Percentiles rank a stretch among this genome's conserved stretches.
phyloP scores from a whole-genome alignment of 768 basidiomycete species.

The Coprinopsis sp. region DNA sequence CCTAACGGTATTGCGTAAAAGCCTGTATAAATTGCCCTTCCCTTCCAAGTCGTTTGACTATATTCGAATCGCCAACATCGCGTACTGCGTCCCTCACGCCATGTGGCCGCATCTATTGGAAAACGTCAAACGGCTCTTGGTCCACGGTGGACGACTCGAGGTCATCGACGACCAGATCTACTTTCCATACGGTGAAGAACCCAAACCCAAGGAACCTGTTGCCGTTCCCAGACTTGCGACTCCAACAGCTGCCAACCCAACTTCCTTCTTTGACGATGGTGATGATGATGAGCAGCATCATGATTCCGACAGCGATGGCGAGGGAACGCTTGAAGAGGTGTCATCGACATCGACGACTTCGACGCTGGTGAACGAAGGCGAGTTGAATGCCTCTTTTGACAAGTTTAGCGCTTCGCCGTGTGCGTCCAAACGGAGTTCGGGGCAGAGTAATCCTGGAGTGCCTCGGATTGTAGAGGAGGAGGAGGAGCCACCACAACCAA shows the following conservation, averaged over 20 bases:
- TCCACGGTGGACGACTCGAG: slow-evolving; percentile 60
- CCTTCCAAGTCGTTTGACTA: slow-evolving; percentile 60
- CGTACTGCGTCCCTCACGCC: slow-evolving; percentile 54
- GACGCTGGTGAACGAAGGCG: slow-evolving; percentile 22
- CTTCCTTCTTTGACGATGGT: slow-evolving; percentile 16
- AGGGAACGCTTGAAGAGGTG: slow-evolving; percentile 23
- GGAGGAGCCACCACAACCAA: too few species aligned
- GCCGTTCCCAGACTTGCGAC: background rate
- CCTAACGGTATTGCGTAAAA: slow-evolving; percentile 17
- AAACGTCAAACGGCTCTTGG: slow-evolving; percentile 62
- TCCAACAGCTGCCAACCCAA: slow-evolving; percentile 6
- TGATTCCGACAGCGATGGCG: slow-evolving; percentile 20
- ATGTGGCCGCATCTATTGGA: slow-evolving; percentile 55
- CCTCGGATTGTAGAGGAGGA: too few species aligned
- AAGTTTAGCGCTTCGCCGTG: slow-evolving; percentile 9
- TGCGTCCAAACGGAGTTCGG: slow-evolving; percentile 7
- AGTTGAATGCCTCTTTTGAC: slow-evolving; percentile 15
- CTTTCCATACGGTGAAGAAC: slow-evolving; percentile 48
- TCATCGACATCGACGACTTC: slow-evolving; percentile 21
- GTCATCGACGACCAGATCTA: slow-evolving; percentile 68
- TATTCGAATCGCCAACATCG: slow-evolving; percentile 68
- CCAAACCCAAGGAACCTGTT: slow-evolving; percentile 6
- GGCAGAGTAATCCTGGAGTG: slow-evolving; percentile 10
- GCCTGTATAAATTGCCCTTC: slow-evolving; percentile 58
- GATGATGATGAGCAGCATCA: too few species aligned